Evolutionary conservation across 2,329 filamentous ascomycete species (phyloP), one percentile per base, ranked within the genome.

Genomic region (Cercospora citrullina): DNA sequence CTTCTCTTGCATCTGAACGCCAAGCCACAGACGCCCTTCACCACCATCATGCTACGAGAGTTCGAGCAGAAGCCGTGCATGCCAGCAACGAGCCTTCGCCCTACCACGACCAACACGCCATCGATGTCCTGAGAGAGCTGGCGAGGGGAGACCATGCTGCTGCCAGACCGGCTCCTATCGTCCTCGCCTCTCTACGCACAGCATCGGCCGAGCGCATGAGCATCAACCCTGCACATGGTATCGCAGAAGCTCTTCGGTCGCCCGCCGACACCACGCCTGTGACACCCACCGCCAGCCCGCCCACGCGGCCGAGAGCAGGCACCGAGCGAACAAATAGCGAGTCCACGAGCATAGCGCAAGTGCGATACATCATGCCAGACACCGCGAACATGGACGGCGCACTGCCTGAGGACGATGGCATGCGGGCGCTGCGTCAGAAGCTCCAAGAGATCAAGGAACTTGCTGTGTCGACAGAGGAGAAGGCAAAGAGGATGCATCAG

Each of bases 371-470:
- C 45, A 60, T 63, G 48, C 48, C 26, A 12, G 28, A 31, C 21
- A 30, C 60, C 23, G 64, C 67, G 18, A 70, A 64, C 28, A 73
- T 72, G 71, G 67, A 73, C n/a, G 65, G 69, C 4, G 57, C 71
- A 16, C 57, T 85, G 70, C 83, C 83, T 6, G 83, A 80, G 65
- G 81, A 85, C 72, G 83, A 85, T 74, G 83, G 83, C 70, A 85
- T 85, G 82, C 78, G 78, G 21, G 76, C 79, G 66, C 74, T 85
- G 53, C 79, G 83, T 30, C 77, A 77, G 64, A 80, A 82, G 74
- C 80, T 85, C 72, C 83, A 84, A 60, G 76, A 83, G 66, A 83
- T 85, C 65, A 77, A 80, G 68, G 78, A 79, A 57, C 71, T 84
- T 65, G 77, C 77, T 0, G 73, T 81, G 10, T 78, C 80, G 28